These are phyloP conservation scores for Acacia melanoxylon DNA, from an alignment of 306 rosid species.

Conservation along the genomic window DNA sequence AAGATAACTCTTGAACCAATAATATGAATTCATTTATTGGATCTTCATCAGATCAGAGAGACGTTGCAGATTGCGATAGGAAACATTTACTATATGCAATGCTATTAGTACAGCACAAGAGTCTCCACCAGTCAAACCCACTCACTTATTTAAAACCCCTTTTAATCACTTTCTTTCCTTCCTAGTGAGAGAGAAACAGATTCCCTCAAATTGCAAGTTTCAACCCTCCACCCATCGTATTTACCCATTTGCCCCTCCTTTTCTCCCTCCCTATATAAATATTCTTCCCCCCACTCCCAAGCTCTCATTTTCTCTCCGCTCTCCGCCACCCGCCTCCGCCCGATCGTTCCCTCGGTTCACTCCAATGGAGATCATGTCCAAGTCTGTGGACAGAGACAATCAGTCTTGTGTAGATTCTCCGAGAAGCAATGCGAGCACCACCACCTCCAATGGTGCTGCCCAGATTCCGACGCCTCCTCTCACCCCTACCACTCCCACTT, in stretches of 20 bases:
- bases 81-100: no score
- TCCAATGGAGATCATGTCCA: slow-evolving; percentile 72
- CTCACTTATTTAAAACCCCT: no score
- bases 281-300: background rate
- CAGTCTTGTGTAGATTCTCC: slow-evolving; percentile 66
- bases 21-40: no score
- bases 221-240: background rate
- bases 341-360: background rate
- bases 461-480: slow-evolving; percentile 59
- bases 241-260: background rate
- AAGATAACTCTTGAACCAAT: no score
- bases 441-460: slow-evolving; percentile 36
- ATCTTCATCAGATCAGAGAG: no score
- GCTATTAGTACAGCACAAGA: no score
- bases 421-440: slow-evolving; percentile 52
- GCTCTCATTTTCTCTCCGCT: background rate
- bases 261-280: slow-evolving; percentile 12
- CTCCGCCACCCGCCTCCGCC: background rate
- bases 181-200: background rate
- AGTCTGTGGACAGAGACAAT: slow-evolving; percentile 58
- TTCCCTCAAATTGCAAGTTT: background rate
- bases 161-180: no score
- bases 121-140: no score
- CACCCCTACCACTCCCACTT: slow-evolving; percentile 59
- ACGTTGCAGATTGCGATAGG: no score